Evolutionary conservation across 2,329 filamentous ascomycete species (phyloP).

Genomic region (Trematosphaeria pertusa): DNA sequence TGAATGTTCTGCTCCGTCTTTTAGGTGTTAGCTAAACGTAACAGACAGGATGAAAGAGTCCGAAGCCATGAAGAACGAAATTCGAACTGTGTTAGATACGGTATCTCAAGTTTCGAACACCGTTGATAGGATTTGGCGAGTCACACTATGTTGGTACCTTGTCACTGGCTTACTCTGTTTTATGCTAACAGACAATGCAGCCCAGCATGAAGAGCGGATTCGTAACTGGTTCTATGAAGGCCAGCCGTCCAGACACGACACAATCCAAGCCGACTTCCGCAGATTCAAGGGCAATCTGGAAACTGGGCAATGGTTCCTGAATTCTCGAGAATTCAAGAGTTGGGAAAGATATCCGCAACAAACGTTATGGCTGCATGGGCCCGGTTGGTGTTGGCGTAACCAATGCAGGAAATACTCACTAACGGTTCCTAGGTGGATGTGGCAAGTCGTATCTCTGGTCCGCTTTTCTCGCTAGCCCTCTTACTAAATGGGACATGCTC

Average conservation of each 20-base stretch:
- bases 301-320: not conserved
- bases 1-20: not conserved
- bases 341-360: not conserved
- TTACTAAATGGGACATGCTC: not conserved
- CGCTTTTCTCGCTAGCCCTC: not conserved
- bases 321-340: not conserved
- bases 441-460: slow-evolving; percentile 1
- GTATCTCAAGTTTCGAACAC: not conserved
- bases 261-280: not conserved
- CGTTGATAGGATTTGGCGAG: not conserved
- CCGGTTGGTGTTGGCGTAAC: not conserved
- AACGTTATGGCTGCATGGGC: not conserved
- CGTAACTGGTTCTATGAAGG: not conserved
- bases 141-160: not conserved
- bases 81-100: not conserved
- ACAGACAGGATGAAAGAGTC: not conserved
- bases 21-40: not conserved
- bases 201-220: not conserved
- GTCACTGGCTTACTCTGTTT: not conserved
- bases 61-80: not conserved
- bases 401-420: not conserved
- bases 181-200: not conserved
- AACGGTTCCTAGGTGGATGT: not conserved
- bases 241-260: not conserved
- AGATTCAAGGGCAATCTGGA: not conserved